Conservation (phyloP, 2,329 filamentous ascomycete species). For the Ilyonectria sp. region DNA sequence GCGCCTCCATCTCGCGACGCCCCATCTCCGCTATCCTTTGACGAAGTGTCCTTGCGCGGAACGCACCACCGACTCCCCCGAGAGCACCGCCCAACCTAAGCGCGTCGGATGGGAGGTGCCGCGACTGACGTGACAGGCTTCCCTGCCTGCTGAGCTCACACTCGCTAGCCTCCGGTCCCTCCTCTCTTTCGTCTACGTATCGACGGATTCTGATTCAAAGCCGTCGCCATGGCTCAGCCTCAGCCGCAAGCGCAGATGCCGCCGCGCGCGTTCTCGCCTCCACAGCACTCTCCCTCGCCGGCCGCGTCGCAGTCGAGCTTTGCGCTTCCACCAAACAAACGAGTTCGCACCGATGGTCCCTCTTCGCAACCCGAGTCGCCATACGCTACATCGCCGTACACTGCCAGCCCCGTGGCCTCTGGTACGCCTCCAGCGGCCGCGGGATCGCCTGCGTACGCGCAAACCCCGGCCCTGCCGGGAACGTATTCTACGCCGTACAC, state of each 20-base stretch:
- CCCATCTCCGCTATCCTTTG: constrained; percentile 26
- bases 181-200: constrained; percentile 26
- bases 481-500: constrained; percentile 57
- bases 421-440: constrained; percentile 58
- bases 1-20: constrained; percentile 43
- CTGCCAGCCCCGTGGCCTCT: constrained; percentile 61
- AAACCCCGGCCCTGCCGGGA: constrained; percentile 51
- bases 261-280: constrained; percentile 73
- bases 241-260: constrained; percentile 62
- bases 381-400: constrained; percentile 68
- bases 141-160: constrained; percentile 61
- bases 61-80: constrained; percentile 30
- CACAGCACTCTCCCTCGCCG: constrained; percentile 74
- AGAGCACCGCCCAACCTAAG: constrained; percentile 39
- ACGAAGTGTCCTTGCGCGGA: constrained; percentile 26
- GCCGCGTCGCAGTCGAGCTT: constrained; percentile 68
- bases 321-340: constrained; percentile 78
- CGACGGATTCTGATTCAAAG: constrained; percentile 22
- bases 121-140: constrained; percentile 64
- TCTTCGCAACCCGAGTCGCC: constrained; percentile 77
- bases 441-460: constrained; percentile 55
- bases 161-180: constrained; percentile 32
- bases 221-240: constrained; percentile 70
- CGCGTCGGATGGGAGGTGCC: constrained; percentile 64
- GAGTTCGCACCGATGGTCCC: constrained; percentile 72